Evolutionary conservation across 257 asterid genomes (phyloP).

Genomic region (Solanum ossicruentum): DNA sequence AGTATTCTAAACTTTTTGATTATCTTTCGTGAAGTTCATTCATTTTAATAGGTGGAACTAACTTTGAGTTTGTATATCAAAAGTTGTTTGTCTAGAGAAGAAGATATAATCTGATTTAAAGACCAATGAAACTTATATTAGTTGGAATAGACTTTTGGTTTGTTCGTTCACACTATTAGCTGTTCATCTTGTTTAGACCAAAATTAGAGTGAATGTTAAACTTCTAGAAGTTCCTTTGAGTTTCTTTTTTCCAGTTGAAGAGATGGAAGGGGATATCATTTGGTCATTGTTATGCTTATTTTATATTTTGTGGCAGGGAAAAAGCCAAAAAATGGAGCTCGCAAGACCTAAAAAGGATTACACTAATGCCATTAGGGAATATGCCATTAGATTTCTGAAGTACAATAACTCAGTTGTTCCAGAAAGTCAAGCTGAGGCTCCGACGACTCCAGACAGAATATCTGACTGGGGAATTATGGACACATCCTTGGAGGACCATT

Average conservation of each 20-base stretch:
- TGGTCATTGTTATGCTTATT: neutral
- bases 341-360: slow-evolving; percentile 25
- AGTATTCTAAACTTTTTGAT: neutral
- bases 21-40: neutral
- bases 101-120: neutral
- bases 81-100: neutral
- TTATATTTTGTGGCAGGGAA: slow-evolving; percentile 33
- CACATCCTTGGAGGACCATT: slow-evolving; percentile 47
- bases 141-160: neutral
- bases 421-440: slow-evolving; percentile 38
- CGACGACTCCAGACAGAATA: slow-evolving; percentile 42
- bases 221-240: neutral
- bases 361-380: slow-evolving; percentile 39
- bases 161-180: neutral
- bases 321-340: slow-evolving; percentile 33
- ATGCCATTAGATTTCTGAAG: slow-evolving; percentile 58
- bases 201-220: neutral
- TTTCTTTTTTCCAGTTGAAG: neutral
- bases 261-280: neutral
- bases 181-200: neutral
- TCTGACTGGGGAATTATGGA: slow-evolving; percentile 40
- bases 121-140: neutral
- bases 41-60: neutral
- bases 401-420: slow-evolving; percentile 19
- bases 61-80: neutral